Evolutionary conservation across 2,329 filamentous ascomycete genomes (phyloP).

Genomic region (Stagonosporopsis chrysanthemi): DNA sequence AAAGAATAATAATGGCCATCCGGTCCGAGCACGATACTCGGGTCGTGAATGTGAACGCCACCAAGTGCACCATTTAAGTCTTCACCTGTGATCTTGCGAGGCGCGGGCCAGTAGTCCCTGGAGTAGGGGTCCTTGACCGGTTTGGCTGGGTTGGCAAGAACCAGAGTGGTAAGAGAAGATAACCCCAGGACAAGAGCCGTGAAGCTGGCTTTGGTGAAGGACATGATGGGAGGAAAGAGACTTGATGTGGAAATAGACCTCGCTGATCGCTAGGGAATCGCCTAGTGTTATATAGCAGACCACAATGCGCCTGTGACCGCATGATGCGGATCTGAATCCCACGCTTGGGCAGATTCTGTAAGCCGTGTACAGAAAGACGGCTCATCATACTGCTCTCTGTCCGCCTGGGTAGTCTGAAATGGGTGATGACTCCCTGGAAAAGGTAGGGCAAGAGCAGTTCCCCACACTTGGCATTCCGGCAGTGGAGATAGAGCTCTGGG

Average conservation of each 20-base stretch:
- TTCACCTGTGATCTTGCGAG: conserved; percentile 13
- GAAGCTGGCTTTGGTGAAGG: neutral
- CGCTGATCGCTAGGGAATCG: neutral
- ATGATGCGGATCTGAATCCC: neutral
- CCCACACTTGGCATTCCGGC: neutral
- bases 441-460: neutral
- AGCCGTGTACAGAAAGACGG: neutral
- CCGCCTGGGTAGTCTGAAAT: neutral
- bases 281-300: neutral
- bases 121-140: neutral
- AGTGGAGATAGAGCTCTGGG: neutral
- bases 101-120: neutral
- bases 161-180: neutral
- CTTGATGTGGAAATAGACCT: neutral
- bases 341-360: neutral
- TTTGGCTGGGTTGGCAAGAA: neutral
- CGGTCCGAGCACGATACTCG: conserved; percentile 15
- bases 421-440: neutral
- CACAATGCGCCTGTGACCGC: neutral
- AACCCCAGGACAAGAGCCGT: neutral
- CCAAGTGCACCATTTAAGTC: conserved; percentile 14
- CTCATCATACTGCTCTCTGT: neutral
- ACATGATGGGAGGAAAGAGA: neutral
- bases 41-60: conserved; percentile 16
- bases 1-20: conserved; percentile 18